A percentile compares a stretch with the other conserved stretches of the same genome.
Evolutionary conservation across 805 yeast species (phyloP).

Genomic region (Saturnispora mendoncae): DNA sequence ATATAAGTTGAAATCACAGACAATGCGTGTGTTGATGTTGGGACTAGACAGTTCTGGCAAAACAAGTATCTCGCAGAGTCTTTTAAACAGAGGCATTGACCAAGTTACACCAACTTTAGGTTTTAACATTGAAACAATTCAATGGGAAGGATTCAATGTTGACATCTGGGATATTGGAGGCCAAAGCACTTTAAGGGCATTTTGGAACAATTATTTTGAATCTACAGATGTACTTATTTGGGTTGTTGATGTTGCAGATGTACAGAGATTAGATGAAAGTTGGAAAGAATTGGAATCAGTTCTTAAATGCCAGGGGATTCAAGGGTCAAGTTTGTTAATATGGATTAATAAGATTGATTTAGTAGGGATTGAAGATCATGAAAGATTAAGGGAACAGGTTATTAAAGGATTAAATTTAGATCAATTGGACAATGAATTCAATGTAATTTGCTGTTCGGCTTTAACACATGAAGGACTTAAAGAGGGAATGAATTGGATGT

Average conservation of each 20-base stretch:
- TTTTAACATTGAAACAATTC: conserved; percentile 69
- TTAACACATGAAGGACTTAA: conserved; percentile 34
- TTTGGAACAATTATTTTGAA: conserved; percentile 93
- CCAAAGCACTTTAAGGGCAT: conserved; percentile 81
- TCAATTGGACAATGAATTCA: conserved; percentile 27
- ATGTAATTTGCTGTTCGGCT: conserved; percentile 41
- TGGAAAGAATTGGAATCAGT: conserved; percentile 54
- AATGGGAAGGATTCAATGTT: conserved; percentile 36
- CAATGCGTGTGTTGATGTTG: conserved; percentile 65
- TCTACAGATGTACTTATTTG: conserved; percentile 88
- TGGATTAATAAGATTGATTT: conserved; percentile 71
- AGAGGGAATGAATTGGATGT: conserved; percentile 36
- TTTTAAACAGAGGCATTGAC: background rate
- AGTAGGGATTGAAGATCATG: conserved; percentile 23
- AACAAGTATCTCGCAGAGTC: conserved; percentile 38
- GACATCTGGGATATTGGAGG: conserved; percentile 91
- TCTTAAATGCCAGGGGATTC: conserved; percentile 56
- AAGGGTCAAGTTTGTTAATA: conserved; percentile 59
- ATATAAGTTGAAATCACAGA: conserved; percentile 16
- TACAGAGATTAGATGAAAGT: conserved; percentile 62
- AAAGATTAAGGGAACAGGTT: background rate
- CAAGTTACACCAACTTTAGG: conserved; percentile 77
- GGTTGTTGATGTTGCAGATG: conserved; percentile 79
- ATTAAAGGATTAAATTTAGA: conserved; percentile 17
- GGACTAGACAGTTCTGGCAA: conserved; percentile 93